Conservation (phyloP, 1,139 yeast species). For the Taphrina wiesneri region DNA sequence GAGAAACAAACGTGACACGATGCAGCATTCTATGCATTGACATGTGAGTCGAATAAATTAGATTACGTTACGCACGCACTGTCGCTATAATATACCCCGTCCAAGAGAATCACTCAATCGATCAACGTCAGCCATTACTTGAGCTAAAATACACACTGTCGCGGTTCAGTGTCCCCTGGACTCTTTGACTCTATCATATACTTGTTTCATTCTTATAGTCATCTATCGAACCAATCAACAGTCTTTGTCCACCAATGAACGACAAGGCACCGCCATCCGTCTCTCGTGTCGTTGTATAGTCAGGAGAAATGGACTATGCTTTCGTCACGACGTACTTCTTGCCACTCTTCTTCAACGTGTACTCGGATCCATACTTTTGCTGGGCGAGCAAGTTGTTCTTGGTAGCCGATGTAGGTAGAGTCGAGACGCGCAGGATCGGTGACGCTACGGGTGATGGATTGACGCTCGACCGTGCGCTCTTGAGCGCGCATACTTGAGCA, state of each 20-base stretch:
- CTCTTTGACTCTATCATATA: too few species aligned
- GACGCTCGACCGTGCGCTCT: conserved; percentile 16
- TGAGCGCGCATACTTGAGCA: conserved; percentile 13
- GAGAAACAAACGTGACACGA: neutral
- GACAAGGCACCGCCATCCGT: too few species aligned
- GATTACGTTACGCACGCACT: neutral
- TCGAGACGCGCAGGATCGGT: conserved; percentile 1
- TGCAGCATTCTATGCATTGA: neutral
- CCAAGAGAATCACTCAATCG: too few species aligned
- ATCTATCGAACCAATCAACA: too few species aligned
- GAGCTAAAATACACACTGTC: neutral
- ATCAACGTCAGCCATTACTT: neutral
- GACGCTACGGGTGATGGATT: conserved; percentile 9
- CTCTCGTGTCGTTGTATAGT: too few species aligned
- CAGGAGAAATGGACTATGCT: neutral
- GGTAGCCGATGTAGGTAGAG: neutral
- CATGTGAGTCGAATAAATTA: neutral
- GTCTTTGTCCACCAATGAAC: too few species aligned
- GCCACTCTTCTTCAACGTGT: conserved; percentile 21
- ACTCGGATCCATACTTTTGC: neutral
- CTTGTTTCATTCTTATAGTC: neutral
- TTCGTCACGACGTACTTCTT: conserved; percentile 6
- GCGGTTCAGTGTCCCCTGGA: too few species aligned
- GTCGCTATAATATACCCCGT: too few species aligned
- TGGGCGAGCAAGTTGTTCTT: neutral